Evolutionary conservation across 441 rosid species (phyloP), one percentile per base, ranked within the genome.

Genomic region (Geranium incanum): DNA sequence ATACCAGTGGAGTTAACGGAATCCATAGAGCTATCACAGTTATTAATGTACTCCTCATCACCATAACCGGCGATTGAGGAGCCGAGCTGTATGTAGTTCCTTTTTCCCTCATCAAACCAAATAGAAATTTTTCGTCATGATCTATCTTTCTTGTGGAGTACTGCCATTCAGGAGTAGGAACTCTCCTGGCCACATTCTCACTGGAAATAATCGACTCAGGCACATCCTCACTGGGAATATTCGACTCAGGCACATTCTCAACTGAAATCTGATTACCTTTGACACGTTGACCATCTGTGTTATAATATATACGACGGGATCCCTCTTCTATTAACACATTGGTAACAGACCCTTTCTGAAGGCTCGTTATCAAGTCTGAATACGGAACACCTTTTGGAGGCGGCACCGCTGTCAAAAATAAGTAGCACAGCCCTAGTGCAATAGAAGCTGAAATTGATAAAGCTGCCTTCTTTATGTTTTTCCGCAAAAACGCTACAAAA

Each of bases 121-220:
- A 89, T 77, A 94, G 94, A 84, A 87, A 94, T 77, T 94, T 92
- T 82, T 94, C 99, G 57, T 94, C 97, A 63, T 79, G 90, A 70
- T 90, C 95, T 15, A 94, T 84, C 87, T 89, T 92, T 70, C 99
- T 86, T 3, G 99, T 88, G 38, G 79, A 85, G 78, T 84, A 92
- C 75, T 87, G 86, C 99, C 97, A 92, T 74, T 80, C 74, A 28
- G 91, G 94, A 21, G 76, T 19, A 38, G 86, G 79, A 74, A 81
- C 67, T 75, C 74, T 65, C 8, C 75, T 72, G 5, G 62, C 77
- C 69, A 70, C 75, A 70, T 77, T 77, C 7, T 71, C 80, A 68
- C 69, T 68, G 12, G 79, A 71, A 78, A 69, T 50, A 43, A 3
- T 77, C 45, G 73, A 48, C 65, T 71, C 84, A 33, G 43, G 75